Percentiles rank a stretch among this genome's conserved stretches.
Conservation (phyloP, 140 eudicot species). For the Flaveria floridana region DNA sequence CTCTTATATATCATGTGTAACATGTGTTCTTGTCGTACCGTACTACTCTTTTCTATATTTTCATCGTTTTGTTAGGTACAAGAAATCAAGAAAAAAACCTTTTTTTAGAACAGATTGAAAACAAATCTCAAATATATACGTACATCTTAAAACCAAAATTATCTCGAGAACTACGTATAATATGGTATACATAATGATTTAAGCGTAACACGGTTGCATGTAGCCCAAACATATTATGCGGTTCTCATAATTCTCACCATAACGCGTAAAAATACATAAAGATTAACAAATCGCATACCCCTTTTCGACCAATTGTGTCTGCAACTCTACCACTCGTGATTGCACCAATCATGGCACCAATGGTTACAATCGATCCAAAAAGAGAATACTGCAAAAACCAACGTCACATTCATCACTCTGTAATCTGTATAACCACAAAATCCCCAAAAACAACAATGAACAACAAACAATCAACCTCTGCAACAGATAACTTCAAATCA, state of each 20-base stretch:
- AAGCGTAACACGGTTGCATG: too few species aligned
- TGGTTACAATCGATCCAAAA: slow-evolving; percentile 77
- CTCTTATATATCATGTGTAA: not conserved
- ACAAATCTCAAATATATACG: not conserved
- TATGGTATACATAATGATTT: too few species aligned
- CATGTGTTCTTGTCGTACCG: slow-evolving; percentile 17
- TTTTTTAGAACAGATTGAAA: not conserved
- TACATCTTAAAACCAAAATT: too few species aligned
- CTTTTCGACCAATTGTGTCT: slow-evolving; percentile 78
- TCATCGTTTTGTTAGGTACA: not conserved
- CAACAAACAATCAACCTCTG: slow-evolving; percentile 44
- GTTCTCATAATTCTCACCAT: too few species aligned
- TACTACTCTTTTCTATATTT: slow-evolving; percentile 16
- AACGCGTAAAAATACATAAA: too few species aligned
- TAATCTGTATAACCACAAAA: not conserved
- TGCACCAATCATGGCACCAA: slow-evolving; percentile 91
- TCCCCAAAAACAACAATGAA: not conserved
- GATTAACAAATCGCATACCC: slow-evolving; percentile 50
- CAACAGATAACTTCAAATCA: slow-evolving; percentile 55
- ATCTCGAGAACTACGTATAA: too few species aligned
- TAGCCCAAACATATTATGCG: too few species aligned
- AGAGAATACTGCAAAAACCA: slow-evolving; percentile 52
- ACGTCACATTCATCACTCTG: not conserved
- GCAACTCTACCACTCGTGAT: slow-evolving; percentile 70
- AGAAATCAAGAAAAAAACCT: not conserved